phyloP scores from a whole-genome alignment of 169 alveolate genomes.

The Sarcocystis neurona region DNA sequence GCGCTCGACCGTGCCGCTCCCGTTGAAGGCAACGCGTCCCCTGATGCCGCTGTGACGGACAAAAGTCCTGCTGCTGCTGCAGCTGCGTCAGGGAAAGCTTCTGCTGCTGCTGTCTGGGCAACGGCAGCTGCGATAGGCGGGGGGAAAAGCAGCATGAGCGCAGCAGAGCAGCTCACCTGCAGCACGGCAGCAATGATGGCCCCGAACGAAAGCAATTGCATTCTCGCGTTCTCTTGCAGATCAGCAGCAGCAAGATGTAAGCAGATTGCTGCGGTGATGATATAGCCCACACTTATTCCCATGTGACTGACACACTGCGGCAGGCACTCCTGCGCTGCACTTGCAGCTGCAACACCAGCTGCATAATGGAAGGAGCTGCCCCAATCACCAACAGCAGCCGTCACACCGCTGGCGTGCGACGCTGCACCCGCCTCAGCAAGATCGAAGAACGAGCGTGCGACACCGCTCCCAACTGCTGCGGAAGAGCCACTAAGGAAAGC shows the following conservation, averaged over 20 bases:
- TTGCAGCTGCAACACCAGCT: conserved; percentile 6
- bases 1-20: too few species aligned
- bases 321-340: background rate
- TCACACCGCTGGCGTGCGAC: background rate
- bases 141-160: conserved; percentile 1
- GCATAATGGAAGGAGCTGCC: too few species aligned
- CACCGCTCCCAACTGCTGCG: background rate
- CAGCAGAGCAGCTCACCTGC: conserved; percentile 35
- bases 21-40: too few species aligned
- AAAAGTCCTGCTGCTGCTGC: conserved; percentile 33
- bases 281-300: conserved; percentile 47
- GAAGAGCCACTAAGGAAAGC: background rate
- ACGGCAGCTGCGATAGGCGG: background rate
- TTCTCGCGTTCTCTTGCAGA: conserved; percentile 45
- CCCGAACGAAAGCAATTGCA: conserved; percentile 49
- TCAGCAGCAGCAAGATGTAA: conserved; percentile 56
- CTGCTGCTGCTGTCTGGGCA: background rate
- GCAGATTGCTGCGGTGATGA: conserved; percentile 40
- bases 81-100: background rate
- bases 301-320: conserved; percentile 50
- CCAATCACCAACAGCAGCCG: too few species aligned
- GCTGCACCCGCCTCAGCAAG: background rate
- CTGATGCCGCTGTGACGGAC: too few species aligned
- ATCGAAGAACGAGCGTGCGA: background rate
- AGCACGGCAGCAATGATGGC: conserved; percentile 59